These are phyloP conservation scores for Mycena belliarum DNA, from an alignment of 768 basidiomycete genomes.

Conservation along the genomic window DNA sequence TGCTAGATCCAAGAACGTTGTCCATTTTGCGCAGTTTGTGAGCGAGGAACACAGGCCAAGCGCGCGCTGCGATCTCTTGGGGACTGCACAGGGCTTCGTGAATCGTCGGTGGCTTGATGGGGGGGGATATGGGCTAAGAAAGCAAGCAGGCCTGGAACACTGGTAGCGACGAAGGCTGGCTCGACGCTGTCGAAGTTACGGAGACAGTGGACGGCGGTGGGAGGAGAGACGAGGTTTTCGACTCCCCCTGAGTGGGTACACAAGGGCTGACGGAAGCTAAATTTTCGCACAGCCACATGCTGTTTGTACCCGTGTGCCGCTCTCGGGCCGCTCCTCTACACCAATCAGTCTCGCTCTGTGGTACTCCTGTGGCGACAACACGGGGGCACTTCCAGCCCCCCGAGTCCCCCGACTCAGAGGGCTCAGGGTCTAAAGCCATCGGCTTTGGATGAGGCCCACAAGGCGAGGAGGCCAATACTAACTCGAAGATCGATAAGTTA, in stretches of 20 bases:
- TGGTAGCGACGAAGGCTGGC: neutral
- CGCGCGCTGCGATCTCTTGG: neutral
- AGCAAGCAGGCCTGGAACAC: neutral
- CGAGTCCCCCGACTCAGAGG: no score
- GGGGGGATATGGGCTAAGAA: neutral
- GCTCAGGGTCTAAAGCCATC: no score
- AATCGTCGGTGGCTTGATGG: constrained; percentile 1
- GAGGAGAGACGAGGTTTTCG: constrained; percentile 1
- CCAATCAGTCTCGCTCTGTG: no score
- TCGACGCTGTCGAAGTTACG: neutral
- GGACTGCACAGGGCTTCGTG: constrained; percentile 11
- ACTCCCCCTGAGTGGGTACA: constrained; percentile 13
- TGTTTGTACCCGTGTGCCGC: neutral
- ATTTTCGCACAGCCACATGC: constrained; percentile 4
- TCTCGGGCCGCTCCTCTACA: no score
- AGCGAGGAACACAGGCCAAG: neutral
- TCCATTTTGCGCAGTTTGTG: constrained; percentile 1
- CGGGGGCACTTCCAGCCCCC: no score
- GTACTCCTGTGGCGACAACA: no score
- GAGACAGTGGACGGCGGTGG: neutral
- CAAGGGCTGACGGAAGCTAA: constrained; percentile 6
- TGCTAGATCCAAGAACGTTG: neutral
- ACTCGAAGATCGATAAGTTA: no score
- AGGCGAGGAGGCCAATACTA: no score
- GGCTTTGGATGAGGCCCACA: no score